A percentile compares a stretch with the other conserved stretches of the same genome.
phyloP scores from a whole-genome alignment of 352 stramenopile species.

The Phytophthora quininea region DNA sequence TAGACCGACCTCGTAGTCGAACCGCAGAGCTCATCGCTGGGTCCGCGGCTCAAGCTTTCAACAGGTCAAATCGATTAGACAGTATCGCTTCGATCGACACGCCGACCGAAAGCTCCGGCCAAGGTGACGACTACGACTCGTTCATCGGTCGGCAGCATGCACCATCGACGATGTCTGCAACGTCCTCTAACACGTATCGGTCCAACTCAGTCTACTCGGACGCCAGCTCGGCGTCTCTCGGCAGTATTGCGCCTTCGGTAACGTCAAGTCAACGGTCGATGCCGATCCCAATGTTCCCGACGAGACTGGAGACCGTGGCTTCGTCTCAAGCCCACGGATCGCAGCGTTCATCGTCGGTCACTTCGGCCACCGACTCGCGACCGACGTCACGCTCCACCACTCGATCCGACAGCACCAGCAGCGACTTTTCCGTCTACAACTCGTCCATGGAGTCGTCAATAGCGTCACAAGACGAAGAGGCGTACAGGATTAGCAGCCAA shows the following conservation, averaged over 20 bases:
- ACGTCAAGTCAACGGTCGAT: conserved; percentile 13
- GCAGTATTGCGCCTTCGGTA: conserved; percentile 24
- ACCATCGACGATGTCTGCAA: conserved; percentile 16
- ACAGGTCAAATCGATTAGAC: conserved; percentile 12
- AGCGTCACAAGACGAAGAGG: conserved; percentile 16
- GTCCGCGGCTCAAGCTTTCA: conserved; percentile 25
- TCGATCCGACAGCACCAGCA: conserved; percentile 36
- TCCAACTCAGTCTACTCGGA: conserved; percentile 24
- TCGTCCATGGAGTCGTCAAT: conserved; percentile 23
- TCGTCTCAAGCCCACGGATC: background rate
- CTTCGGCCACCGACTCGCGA: conserved; percentile 21
- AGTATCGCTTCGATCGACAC: conserved; percentile 15
- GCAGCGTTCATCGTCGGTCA: conserved; percentile 14
- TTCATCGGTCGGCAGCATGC: conserved; percentile 20
- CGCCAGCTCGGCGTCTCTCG: conserved; percentile 25
- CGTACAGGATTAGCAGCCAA: conserved; percentile 32
- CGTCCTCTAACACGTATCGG: conserved; percentile 5
- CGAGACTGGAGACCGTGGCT: conserved; percentile 16
- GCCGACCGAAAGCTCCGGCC: conserved; percentile 29
- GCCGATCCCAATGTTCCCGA: conserved; percentile 11
- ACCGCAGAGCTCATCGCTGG: conserved; percentile 25
- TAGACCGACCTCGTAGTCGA: conserved; percentile 6
- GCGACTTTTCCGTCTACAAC: conserved; percentile 51
- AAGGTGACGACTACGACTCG: conserved; percentile 33
- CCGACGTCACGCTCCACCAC: conserved; percentile 28